Evolutionary conservation across 2,329 filamentous ascomycete genomes (phyloP), one percentile per base, ranked within the genome.

Genomic region (Sphaerulina vaccinii): DNA sequence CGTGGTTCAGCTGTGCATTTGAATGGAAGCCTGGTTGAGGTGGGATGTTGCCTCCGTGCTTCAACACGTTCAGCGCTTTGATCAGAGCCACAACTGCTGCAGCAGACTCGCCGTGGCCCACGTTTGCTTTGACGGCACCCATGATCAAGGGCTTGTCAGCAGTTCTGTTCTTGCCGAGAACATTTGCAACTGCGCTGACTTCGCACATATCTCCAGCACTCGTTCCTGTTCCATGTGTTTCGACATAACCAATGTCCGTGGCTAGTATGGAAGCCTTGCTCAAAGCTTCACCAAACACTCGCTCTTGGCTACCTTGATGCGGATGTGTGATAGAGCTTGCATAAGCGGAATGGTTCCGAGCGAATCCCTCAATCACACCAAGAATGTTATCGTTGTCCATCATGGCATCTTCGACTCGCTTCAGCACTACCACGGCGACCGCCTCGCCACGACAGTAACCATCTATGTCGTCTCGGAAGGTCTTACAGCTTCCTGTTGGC

Each of bases 371-470:
- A 35, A 72, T 67, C 9, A 62, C 45, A 5, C 49, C 70, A 3
- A 60, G 56, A 18, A 56, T 68, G 2, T 49, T 70, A 58, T 78
- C 74, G 2, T 61, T 60, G 37, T 69, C 64, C 0, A 58, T 60
- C 2, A 63, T n/a, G 1, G 69, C 69, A 51, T 71, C 68, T 11
- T 66, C 62, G 1, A 68, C 43, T 0, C 68, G 54, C 49, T 71
- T 71, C 2, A 71, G n/a, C 7, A 71, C 39, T 1, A 69, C 40
- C 0, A 58, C 49, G 0, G 49, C 68, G 7, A 65, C 52, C 5
- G 49, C 67, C 27, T 72, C 70, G 1, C 38, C 66, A 3, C 70
- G 63, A 54, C 67, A 70, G 48, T 71, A 72, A 1, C 70, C 70
- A 51, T 69, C 64, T 0, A 67, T 68, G 4, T 19, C 42, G 32